Base-by-base conservation (phyloP, 1,284 basidiomycete genomes). In the Meira miltonrushii region DNA sequence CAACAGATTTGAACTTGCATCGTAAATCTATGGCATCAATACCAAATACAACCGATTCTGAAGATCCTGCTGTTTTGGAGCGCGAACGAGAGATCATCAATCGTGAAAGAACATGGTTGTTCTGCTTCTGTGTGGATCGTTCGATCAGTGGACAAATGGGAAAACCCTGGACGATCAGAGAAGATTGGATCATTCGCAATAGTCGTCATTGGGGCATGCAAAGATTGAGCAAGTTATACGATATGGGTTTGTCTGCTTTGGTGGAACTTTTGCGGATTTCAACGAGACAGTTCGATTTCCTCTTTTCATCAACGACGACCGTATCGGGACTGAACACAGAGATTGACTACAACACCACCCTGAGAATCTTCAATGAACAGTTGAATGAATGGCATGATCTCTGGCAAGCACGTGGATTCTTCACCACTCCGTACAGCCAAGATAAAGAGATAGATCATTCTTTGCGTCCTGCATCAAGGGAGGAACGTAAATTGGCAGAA, bases 1-100 rank as follows among this genome's bases (percentile, higher is more conserved):
- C 89, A 4, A 94, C 90, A 15, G 94, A 98, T 79, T 82, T 98
- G 52, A 97, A 97, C 77, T 80, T 98, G 54, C 92, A 96, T 77
- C 86, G 94, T 60, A 93, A 95, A 78, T 88, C 88, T 5, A 80
- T 81, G 7, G 81, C 82, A 21, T 85, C 85, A 69, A 83, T 79
- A 39, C 72, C 75, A 17, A 69, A 71, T 47, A 76, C 74, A 50
- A 64, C 75, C 11, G 65, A 68, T 44, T 71, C 72, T 2, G 78
- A 79, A 41, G 74, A 74, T 25, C 65, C 68, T 13, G 66, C 66
- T 1, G 70, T 75, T 43, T 72, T 74, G 50, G 69, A 86, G 15
- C 85, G 88, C 64, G 88, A 88, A 73, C 83, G 89, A 43, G 90
- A 95, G 80, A 87, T 95, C 15, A 87, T 91, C 79, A 96, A 95